phyloP scores from a whole-genome alignment of 2,329 filamentous ascomycete genomes.

The Fusarium anguioides region DNA sequence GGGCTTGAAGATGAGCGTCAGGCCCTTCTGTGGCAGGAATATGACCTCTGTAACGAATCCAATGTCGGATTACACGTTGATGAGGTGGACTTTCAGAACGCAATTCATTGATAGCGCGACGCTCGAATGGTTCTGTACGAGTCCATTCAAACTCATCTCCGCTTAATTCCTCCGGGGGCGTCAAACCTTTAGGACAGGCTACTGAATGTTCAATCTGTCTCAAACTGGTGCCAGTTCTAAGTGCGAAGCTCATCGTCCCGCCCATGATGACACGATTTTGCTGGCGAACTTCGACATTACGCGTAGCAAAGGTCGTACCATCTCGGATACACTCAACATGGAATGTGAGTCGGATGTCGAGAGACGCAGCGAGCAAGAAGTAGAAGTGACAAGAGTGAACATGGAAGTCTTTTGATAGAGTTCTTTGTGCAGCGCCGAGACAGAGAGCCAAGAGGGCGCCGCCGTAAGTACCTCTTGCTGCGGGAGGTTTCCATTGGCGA shows the following conservation, averaged over 20 bases:
- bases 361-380: neutral
- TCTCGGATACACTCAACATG: neutral
- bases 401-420: neutral
- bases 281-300: neutral
- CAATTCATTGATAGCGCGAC: neutral
- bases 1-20: neutral
- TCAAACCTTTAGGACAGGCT: too few species aligned
- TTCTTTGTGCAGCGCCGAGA: neutral
- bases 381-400: neutral
- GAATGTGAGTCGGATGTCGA: neutral
- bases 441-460: neutral
- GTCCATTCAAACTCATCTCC: neutral
- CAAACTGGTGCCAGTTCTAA: too few species aligned
- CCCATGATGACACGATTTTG: neutral
- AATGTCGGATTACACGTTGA: neutral
- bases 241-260: neutral
- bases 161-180: neutral
- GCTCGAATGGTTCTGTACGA: neutral
- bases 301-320: neutral
- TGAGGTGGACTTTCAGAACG: too few species aligned
- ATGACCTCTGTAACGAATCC: neutral
- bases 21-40: neutral
- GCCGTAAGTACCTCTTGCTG: neutral
- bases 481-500: neutral
- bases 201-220: neutral